Base-by-base conservation (phyloP, 2,329 filamentous ascomycete genomes). In the Simplicillium sp. region DNA sequence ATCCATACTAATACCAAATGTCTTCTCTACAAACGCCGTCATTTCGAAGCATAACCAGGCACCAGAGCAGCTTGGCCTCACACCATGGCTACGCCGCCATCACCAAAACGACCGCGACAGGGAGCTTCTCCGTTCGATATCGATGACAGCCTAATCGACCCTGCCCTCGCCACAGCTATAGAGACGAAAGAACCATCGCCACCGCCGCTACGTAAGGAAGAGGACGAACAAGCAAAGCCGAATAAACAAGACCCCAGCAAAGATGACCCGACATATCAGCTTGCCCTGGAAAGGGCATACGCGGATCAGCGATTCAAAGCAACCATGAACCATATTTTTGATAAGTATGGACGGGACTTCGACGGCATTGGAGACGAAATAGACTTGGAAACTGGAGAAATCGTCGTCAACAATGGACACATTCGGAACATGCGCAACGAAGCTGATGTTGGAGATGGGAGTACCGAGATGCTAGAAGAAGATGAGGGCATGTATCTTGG, bases 361-460 rank as follows among this genome's bases (percentile, higher is more conserved):
- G 20, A 25, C 2, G 84, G 81, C 4, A 72, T 90, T 38, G 88
- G 83, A 40, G 90, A 97, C 59, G 88, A 95, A 63, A 88, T 97
- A 52, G 87, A 97, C 59, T 68, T 95, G 42, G 68, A 71, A 38
- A 90, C 85, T 0, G 88, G 87, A 40, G 70, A 85, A 44, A 80
- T 97, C 36, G 72, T 94, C n/a, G 80, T 96, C 42, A 75, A 97
- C 60, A 92, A 95, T 67, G 90, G 92, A 0, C 92, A 97, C 63
- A 59, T 96, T 39, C 58, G 74, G 38, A 54, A 56, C 59, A 75
- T 54, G 78, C 87, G 71, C 54, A 65, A 55, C 59, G 75, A 61
- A 70, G 82, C 56, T 62, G 65, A 67, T 35, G 56, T 62, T 12
- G 64, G 73, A 48, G 47, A 48, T 63, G 25, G 32, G 14, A 38